Evolutionary conservation across 169 alveolate species (phyloP), one percentile per base, ranked within the genome.

Genomic region (Plasmodium gaboni): DNA sequence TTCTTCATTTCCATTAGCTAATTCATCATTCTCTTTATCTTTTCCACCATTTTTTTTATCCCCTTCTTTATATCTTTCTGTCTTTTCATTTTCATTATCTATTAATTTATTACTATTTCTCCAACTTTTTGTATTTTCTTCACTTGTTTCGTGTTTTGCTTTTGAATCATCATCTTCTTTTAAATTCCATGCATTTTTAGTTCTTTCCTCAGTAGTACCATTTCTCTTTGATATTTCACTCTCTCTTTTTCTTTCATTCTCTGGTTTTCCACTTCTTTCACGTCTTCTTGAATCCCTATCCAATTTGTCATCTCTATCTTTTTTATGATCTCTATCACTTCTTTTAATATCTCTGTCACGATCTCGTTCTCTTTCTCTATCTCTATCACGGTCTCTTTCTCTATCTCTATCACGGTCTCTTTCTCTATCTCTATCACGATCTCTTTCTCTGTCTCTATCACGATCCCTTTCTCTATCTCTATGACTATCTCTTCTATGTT

Each of bases 241-340:
- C n/a, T 68, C 91, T 83, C 78, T 78, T 48, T 44, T 80, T 70
- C 57, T 80, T 67, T 67, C 90, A 10, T 68, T 63, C 10, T 67
- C 90, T n/a, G 63, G 17, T 67, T 65, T 68, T 7, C 80, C 48
- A 28, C 19, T 38, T 83, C 91, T 68, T 32, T 53, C 83, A 10
- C 32, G 50, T 68, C 59, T 51, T 55, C 42, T 83, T 32, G 42
- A 12, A 19, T 83, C 67, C 60, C 89, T 32, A 60, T 89, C 88
- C 63, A 86, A 60, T 59, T 88, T 68, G 74, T 87, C 10, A 65
- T 83, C 80, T 63, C 93, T 50, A 64, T 57, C 80, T 91, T 93
- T 76, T 69, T 87, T 42, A 64, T 80, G 1, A 86, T 85, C 80
- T 93, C 95, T 70, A 70, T 93, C 74, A 88, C 94, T 38, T 72